These are phyloP conservation scores for Tetrahymena thermophila DNA, from an alignment of 73 alveolate genomes.

Conservation along the genomic window DNA sequence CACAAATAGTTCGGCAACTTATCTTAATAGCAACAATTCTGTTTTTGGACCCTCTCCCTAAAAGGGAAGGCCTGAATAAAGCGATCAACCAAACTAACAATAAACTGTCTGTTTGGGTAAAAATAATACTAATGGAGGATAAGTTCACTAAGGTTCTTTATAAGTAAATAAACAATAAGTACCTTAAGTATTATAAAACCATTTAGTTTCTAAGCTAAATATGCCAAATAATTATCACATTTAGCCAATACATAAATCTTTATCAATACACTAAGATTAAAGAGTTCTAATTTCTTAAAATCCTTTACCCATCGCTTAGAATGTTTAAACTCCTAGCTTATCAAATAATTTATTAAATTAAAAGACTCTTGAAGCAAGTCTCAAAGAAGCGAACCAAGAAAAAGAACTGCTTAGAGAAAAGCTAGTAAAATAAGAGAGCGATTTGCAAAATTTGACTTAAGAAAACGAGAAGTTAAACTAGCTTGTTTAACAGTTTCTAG, in stretches of 20 bases:
- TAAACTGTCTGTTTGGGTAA: neutral
- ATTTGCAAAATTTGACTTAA: neutral
- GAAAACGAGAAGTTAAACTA: neutral
- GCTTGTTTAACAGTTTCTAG: neutral
- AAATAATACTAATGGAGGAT: neutral
- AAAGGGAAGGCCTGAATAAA: neutral
- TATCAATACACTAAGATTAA: neutral
- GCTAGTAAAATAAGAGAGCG: neutral
- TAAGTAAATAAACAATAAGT: neutral
- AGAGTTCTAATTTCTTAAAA: neutral
- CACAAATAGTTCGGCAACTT: neutral
- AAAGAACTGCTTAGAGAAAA: neutral
- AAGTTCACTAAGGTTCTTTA: neutral
- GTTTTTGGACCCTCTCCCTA: neutral
- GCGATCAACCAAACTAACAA: neutral
- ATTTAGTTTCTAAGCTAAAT: neutral
- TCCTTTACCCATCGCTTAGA: neutral
- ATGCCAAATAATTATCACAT: neutral
- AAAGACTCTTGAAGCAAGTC: neutral
- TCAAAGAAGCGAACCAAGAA: neutral
- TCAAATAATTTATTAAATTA: neutral
- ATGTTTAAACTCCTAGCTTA: neutral
- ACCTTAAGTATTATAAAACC: neutral
- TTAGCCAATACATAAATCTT: neutral
- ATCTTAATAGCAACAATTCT: neutral